Evolutionary conservation across 768 basidiomycete genomes (phyloP), one percentile per base, ranked within the genome.

Genomic region (Lentinula detonsa): DNA sequence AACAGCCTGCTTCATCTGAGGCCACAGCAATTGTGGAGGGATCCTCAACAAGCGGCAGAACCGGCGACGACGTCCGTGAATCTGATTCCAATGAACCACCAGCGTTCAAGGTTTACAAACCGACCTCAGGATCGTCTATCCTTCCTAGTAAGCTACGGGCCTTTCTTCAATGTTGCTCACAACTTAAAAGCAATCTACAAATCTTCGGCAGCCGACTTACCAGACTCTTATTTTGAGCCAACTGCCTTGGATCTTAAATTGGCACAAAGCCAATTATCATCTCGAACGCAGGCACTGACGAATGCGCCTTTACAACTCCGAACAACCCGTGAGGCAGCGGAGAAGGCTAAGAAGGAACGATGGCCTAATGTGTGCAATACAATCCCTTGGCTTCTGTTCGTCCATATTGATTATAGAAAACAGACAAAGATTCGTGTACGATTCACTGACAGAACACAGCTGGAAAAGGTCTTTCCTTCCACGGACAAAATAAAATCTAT

Each of bases 361-460:
- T 94, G 88, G 86, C 92, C 92, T 8, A 82, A 79, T 61, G 91
- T 93, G 63, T 64, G 80, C 69, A 13, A 5, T 6, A 40, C 13
- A 13, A 16, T 28, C 46, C n/a, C 21, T 35, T 21, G 11, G 40
- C 51, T 54, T 59, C 5, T 43, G 16, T 39, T 37, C 39, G 59
- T 18, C 48, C 28, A 45, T 59, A 57, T n/a, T 57, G 48, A 45
- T 54, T 61, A n/a, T 33, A 34, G 28, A 55, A 43, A 39, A 13
- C 65, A 95, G 91, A 92, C 91, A 1, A 89, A 81, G 2, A 90
- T 96, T 65, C 85, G 94, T 18, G 73, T 96, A 65, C 83, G 82
- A 66, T 96, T 95, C 73, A 76, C 85, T 21, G 91, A 95, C 72
- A 82, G 88, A 52, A 91, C 86, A 2, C 86, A 89, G 68, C 78